Percentiles rank a stretch among this genome's conserved stretches.
phyloP scores from a whole-genome alignment of 176 grass and related monocot species.

The Eragrostis curvula region DNA sequence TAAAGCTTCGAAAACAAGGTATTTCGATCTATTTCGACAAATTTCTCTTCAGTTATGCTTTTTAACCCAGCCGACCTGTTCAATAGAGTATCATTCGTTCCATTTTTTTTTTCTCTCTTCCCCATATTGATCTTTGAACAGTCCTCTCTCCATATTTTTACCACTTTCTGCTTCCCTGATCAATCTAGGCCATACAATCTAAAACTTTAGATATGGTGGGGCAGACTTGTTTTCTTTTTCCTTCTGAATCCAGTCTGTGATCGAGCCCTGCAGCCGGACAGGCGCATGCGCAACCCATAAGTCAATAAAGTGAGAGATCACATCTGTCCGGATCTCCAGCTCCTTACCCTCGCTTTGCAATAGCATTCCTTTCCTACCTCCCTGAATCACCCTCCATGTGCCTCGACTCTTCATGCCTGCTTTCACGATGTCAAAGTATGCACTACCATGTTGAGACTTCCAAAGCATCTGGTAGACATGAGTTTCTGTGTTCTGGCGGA shows the following conservation, averaged over 20 bases:
- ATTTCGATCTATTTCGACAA: too few relatives aligned
- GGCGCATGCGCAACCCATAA: not conserved
- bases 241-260: not conserved
- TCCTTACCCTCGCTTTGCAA: not conserved
- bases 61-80: not conserved
- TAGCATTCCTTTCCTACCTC: not conserved
- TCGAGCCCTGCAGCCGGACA: not conserved
- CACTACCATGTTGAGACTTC: conserved; percentile 24
- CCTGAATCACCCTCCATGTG: not conserved
- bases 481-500: not conserved
- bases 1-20: too few relatives aligned
- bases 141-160: not conserved
- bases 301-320: not conserved
- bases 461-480: conserved; percentile 11
- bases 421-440: not conserved
- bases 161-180: not conserved
- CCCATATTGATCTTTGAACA: too few relatives aligned
- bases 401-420: not conserved
- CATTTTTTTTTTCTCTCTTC: too few relatives aligned
- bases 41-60: not conserved
- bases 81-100: not conserved
- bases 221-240: not conserved
- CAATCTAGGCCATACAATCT: not conserved
- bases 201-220: not conserved
- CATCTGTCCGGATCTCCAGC: not conserved